These are phyloP conservation scores for Beta corolliflora DNA, from an alignment of 179 eudicot species.

Conservation along the genomic window DNA sequence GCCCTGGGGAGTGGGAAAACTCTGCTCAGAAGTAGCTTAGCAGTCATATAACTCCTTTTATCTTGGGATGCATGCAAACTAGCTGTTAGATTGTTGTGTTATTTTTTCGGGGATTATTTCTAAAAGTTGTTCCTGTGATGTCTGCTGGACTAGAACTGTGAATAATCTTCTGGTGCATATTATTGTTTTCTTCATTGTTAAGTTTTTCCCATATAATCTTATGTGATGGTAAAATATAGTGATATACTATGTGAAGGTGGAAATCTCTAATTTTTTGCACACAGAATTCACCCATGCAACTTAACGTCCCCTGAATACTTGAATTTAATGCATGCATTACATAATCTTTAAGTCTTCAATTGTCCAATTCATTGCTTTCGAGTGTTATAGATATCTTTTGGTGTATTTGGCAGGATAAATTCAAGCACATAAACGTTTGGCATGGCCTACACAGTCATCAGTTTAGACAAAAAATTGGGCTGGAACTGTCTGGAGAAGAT, in stretches of 20 bases:
- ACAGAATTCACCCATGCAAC: not conserved
- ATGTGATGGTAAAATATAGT: not conserved
- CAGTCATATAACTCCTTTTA: not conserved
- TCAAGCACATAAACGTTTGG: slow-evolving; percentile 80
- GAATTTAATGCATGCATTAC: not conserved
- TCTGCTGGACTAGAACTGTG: not conserved
- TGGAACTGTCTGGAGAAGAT: slow-evolving; percentile 60
- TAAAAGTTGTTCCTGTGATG: slow-evolving; percentile 7
- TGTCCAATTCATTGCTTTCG: slow-evolving; percentile 1
- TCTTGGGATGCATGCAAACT: not conserved
- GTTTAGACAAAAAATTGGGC: slow-evolving; percentile 59
- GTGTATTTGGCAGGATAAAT: slow-evolving; percentile 53
- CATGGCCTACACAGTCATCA: slow-evolving; percentile 65
- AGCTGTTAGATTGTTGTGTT: not conserved
- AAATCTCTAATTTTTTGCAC: not conserved
- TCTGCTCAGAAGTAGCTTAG: not conserved
- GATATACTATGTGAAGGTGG: not conserved
- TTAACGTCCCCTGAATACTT: not conserved
- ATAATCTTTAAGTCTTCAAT: not conserved
- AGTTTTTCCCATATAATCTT: not conserved
- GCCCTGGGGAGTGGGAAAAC: not conserved
- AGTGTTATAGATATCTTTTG: not conserved
- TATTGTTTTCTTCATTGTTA: not conserved
- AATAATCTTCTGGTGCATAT: no score
- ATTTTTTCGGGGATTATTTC: not conserved